Evolutionary conservation across 345 rosid genomes (phyloP).

Genomic region (Pelargonium nanum): DNA sequence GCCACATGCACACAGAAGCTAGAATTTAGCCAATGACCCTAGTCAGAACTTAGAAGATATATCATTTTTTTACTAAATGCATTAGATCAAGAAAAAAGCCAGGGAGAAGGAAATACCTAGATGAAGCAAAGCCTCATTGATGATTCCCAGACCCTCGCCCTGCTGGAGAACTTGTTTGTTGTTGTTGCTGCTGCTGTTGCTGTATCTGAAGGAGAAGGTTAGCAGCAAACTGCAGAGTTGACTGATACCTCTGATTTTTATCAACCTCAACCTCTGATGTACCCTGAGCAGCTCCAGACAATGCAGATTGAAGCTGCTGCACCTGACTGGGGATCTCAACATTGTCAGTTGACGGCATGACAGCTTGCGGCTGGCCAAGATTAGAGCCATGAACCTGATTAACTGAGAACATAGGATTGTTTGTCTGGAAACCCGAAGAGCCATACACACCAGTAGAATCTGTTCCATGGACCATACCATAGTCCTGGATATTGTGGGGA

Average conservation of each 20-base stretch:
- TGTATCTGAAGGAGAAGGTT: conserved; percentile 84
- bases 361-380: conserved; percentile 36
- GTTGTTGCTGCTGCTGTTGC: conserved; percentile 52
- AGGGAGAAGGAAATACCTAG: conserved; percentile 27
- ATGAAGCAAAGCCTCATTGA: conserved; percentile 16
- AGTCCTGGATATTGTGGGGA: conserved; percentile 28
- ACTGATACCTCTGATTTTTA: conserved; percentile 82
- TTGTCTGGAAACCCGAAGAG: conserved; percentile 34
- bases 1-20: background rate
- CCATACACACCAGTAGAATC: conserved; percentile 31
- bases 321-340: conserved; percentile 39
- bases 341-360: conserved; percentile 30
- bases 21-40: background rate
- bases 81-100: background rate
- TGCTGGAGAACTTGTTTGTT: conserved; percentile 27
- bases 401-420: conserved; percentile 22
- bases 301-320: conserved; percentile 42
- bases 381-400: conserved; percentile 40
- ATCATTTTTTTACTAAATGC: background rate
- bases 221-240: conserved; percentile 88
- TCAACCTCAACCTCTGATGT: conserved; percentile 54
- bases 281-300: conserved; percentile 38
- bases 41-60: background rate
- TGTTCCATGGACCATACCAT: conserved; percentile 33
- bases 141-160: conserved; percentile 35